These are phyloP conservation scores for Neurospora sp. DNA, from an alignment of 2,329 filamentous ascomycete species.

Conservation along the genomic window DNA sequence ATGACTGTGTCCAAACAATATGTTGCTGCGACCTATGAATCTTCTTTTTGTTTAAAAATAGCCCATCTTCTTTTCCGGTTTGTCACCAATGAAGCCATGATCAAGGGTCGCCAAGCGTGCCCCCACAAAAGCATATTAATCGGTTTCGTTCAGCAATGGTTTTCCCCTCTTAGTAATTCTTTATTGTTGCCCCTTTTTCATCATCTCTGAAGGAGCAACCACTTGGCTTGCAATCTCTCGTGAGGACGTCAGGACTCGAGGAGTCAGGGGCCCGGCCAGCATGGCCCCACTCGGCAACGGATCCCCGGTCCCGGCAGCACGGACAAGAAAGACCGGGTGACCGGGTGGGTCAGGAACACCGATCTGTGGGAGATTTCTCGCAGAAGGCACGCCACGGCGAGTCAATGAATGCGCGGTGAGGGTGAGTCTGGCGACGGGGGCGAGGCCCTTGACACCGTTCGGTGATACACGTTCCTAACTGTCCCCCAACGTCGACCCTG, in stretches of 20 bases:
- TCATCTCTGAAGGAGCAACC: background rate
- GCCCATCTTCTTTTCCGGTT: background rate
- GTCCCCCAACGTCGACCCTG: background rate
- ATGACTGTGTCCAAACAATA: background rate
- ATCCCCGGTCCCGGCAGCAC: background rate
- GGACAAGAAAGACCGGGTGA: background rate
- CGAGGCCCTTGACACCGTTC: background rate
- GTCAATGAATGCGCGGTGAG: background rate
- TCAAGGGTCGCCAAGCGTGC: background rate
- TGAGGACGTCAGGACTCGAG: background rate
- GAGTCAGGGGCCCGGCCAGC: background rate
- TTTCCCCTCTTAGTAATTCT: background rate
- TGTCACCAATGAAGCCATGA: background rate
- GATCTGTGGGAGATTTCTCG: background rate
- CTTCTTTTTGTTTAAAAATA: background rate
- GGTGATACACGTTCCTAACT: background rate
- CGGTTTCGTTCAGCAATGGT: background rate
- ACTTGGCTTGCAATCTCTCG: background rate
- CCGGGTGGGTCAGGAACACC: background rate
- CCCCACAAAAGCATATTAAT: background rate
- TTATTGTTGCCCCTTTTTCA: background rate
- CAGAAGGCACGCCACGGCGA: background rate
- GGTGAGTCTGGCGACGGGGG: background rate
- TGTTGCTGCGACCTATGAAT: background rate
- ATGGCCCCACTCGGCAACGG: background rate